phyloP scores from a whole-genome alignment of 805 yeast genomes.

The Lachancea nothofagi region DNA sequence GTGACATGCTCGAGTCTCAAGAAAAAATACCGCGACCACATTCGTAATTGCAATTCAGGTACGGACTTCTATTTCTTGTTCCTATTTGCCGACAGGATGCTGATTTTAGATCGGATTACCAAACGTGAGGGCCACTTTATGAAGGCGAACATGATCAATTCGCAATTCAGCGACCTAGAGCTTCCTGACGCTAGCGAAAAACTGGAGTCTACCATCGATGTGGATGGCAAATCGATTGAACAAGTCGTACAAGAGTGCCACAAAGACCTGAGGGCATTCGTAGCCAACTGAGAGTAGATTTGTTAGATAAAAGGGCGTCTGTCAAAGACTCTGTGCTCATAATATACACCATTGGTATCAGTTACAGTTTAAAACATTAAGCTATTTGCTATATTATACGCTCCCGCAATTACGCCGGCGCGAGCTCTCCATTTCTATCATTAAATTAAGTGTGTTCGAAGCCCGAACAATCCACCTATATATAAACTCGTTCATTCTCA shows the following conservation, averaged over 20 bases:
- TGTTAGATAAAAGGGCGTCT: too few species aligned
- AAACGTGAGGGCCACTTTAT: conserved; percentile 74
- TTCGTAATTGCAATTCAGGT: conserved; percentile 36
- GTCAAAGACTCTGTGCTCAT: too few species aligned
- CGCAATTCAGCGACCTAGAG: conserved; percentile 73
- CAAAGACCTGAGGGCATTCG: conserved; percentile 5
- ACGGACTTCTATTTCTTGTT: conserved; percentile 56
- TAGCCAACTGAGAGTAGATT: background rate
- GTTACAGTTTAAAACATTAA: too few species aligned
- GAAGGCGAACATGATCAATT: conserved; percentile 78
- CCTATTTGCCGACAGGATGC: conserved; percentile 58
- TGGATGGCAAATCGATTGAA: conserved; percentile 22
- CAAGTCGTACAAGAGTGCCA: conserved; percentile 22
- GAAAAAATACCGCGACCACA: conserved; percentile 58
- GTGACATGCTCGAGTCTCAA: conserved; percentile 87
- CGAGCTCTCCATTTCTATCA: conserved; percentile 1
- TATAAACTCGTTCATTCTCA: background rate
- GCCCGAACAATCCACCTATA: too few species aligned
- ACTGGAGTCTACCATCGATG: conserved; percentile 29
- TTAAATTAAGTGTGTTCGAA: background rate
- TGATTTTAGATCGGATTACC: conserved; percentile 53
- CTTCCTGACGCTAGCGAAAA: conserved; percentile 46
- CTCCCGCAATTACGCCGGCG: too few species aligned
- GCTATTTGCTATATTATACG: too few species aligned
- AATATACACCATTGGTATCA: background rate